Evolutionary conservation across 2,329 filamentous ascomycete species (phyloP).

Genomic region (Uncinocarpus reesii): DNA sequence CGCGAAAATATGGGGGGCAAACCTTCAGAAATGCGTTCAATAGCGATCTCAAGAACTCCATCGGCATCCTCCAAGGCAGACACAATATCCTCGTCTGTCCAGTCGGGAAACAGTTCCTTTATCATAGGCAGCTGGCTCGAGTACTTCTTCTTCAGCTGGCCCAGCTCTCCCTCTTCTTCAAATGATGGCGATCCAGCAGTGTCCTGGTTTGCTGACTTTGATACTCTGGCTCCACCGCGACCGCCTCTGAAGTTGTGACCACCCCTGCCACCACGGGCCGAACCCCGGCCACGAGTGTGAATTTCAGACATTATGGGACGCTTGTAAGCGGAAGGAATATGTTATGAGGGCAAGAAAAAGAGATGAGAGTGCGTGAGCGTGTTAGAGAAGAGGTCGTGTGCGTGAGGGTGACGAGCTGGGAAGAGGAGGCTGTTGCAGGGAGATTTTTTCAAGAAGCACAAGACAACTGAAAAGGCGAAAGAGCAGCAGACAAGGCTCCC

Average conservation of each 20-base stretch:
- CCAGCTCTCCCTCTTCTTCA: conserved; percentile 80
- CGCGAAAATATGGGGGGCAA: conserved; percentile 8
- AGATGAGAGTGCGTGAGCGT: neutral
- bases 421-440: conserved; percentile 2
- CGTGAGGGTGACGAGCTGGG: conserved; percentile 2
- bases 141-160: conserved; percentile 84
- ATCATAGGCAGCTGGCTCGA: conserved; percentile 66
- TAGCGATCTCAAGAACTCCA: conserved; percentile 40
- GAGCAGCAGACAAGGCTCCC: conserved; percentile 1
- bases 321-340: neutral
- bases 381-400: conserved; percentile 7
- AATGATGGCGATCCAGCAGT: conserved; percentile 52
- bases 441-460: conserved; percentile 6
- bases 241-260: conserved; percentile 60
- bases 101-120: conserved; percentile 88
- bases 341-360: conserved; percentile 21
- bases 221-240: conserved; percentile 56
- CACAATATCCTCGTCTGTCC: conserved; percentile 90
- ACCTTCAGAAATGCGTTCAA: conserved; percentile 45
- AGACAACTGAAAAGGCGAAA: neutral
- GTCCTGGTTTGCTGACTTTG: conserved; percentile 64
- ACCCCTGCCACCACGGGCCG: conserved; percentile 73
- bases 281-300: conserved; percentile 84
- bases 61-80: conserved; percentile 74
- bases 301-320: conserved; percentile 74